Evolutionary conservation across 257 asterid genomes (phyloP), one percentile per base, ranked within the genome.

Genomic region (Penstemon davidsonii): DNA sequence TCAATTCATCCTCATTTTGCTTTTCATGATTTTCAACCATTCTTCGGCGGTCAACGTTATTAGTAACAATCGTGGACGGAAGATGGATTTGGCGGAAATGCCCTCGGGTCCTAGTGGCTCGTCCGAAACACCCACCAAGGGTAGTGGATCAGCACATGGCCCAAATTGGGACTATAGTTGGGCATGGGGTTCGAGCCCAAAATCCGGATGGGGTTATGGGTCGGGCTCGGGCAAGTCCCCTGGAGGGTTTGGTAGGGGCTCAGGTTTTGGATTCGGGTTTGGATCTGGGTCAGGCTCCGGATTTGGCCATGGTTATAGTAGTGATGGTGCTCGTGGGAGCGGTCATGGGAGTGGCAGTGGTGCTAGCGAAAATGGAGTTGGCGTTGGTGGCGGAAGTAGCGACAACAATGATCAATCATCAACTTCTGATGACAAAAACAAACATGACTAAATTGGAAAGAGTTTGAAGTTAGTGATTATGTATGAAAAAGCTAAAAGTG

Each of bases 201-300:
- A 77, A 3, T 78, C 84, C 7, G 90, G 85, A n/a, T 82, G 90
- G 87, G 90, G 87, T 37, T 82, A 73, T n/a, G 87, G 90, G 12
- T 82, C 87, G 9, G 90, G 90, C 10, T 82, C 87, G 2, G 83
- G 87, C 0, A 82, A 41, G 60, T 82, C 90, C 0, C 82, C 81
- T 18, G 19, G 58, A 6, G 87, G 90, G n/a, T 67, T 70, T 0
- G 87, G 74, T 0, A 68, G 81, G 52, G 86, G 88, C 1, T 78
- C 55, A 0, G 86, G 88, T 3, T 80, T 44, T 0, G 88, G 88
- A n/a, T 69, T 66, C 0, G 89, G 87, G 0, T 9, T 75, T 0
- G 85, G 89, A 2, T 68, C 77, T 0, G 85, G 86, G 4, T 75
- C 84, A 0, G 81, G 84, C 2, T 66, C 78, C 0, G 88, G 88